Base-by-base conservation (phyloP, 768 basidiomycete genomes). In the Pisolithus tinctorius region DNA sequence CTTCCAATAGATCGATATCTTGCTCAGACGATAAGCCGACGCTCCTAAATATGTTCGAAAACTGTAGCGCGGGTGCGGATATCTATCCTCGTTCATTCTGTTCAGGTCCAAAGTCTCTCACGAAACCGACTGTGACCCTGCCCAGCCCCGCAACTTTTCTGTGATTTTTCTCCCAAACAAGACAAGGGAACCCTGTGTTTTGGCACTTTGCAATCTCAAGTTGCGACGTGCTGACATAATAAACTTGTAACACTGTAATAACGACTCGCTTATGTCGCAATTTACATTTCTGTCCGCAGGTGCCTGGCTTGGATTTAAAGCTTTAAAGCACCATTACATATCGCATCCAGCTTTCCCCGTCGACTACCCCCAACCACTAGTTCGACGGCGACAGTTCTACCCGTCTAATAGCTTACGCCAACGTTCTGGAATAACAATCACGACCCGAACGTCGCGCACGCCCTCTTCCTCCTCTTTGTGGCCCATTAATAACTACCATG, bases 401-500 rank as follows among this genome's bases (percentile, higher is more conserved):
- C 16, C 43, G 7, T 29, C 11, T 20, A 20, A 20, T 20, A 20
- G 27, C 43, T 45, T 27, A 45, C 27, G 27, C 43, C 13, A 16
- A 25, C 43, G 11, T 7, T 27, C n/a, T 45, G 27, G 27, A 8
- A 3, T 26, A 20, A 23, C 42, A 1, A 3, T 45, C 43, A 45
- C 43, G 43, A 45, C 43, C 43, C 25, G 43, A 17, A 45, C 43
- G 26, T 30, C 43, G 6, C 27, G 14, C 27, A 25, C 29, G n/a
- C 13, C 16, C 16, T 17, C 25, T 8, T 14, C 43, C 27, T 6
- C 9, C 26, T 23, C 40, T 11, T 27, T 29, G 7, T 44, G 27
- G 43, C 31, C 38, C 49, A 45, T 25, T n/a, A 25, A 47, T 31
- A 38, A 49, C 50, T n/a, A 48, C 59, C 67, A 79, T 80, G 77